Evolutionary conservation across 306 rosid species (phyloP).

Genomic region (Quercus glauca): DNA sequence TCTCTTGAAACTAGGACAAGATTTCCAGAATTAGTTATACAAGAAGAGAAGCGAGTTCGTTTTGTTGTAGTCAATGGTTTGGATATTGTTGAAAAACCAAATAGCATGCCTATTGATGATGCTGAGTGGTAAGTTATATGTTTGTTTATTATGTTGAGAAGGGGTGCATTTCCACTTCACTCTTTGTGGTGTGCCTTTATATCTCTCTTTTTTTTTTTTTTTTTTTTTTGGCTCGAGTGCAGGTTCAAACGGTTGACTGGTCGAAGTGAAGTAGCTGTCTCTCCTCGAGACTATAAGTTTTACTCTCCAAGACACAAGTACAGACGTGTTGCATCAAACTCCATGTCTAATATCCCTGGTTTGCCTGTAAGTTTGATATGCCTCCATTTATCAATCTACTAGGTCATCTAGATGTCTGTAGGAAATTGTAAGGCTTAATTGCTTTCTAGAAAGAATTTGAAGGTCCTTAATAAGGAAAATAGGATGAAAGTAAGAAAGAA

Average conservation of each 20-base stretch:
- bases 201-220: constrained; percentile 21
- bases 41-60: constrained; percentile 95
- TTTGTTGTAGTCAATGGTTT: constrained; percentile 94
- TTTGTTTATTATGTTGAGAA: background rate
- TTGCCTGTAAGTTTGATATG: constrained; percentile 59
- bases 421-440: constrained; percentile 12
- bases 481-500: background rate
- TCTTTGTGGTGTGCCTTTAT: background rate
- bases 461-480: background rate
- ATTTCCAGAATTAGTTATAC: constrained; percentile 90
- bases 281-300: constrained; percentile 70
- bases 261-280: constrained; percentile 77
- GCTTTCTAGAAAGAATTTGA: background rate
- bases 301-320: constrained; percentile 94
- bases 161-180: background rate
- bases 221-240: constrained; percentile 27
- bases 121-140: constrained; percentile 70
- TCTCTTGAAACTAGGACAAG: constrained; percentile 86
- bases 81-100: constrained; percentile 83
- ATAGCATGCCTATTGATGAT: constrained; percentile 52
- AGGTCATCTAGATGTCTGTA: constrained; percentile 18
- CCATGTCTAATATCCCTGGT: constrained; percentile 57
- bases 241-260: constrained; percentile 96
- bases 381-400: constrained; percentile 20
- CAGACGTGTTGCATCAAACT: constrained; percentile 68